phyloP scores from a whole-genome alignment of 495 filamentous ascomycete species.

The Schizothecium vesticola region DNA sequence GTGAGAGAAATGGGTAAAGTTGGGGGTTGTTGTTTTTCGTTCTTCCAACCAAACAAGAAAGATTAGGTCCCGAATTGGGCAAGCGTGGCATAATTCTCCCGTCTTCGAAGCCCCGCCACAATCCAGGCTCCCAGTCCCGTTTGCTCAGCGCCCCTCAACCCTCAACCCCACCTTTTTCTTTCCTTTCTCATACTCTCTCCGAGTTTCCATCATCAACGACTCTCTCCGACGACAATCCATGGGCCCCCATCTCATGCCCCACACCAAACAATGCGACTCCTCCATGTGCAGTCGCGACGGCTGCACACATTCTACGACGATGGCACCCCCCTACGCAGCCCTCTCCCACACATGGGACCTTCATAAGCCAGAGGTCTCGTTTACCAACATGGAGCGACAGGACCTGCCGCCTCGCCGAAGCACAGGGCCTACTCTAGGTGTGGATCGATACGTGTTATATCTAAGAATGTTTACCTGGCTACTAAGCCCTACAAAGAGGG shows the following conservation, averaged over 20 bases:
- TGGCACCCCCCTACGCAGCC: background rate
- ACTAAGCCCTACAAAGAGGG: too few species aligned
- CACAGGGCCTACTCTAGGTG: background rate
- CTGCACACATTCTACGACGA: background rate
- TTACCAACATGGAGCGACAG: background rate
- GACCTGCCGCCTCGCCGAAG: background rate
- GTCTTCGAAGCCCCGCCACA: background rate
- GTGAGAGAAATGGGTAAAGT: background rate
- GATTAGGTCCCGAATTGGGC: background rate
- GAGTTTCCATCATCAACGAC: background rate
- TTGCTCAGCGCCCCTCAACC: too few species aligned
- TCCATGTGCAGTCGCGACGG: background rate
- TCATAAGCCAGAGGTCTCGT: background rate
- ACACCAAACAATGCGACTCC: background rate
- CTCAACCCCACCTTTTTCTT: background rate
- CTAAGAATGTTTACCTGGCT: too few species aligned
- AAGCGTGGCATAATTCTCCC: background rate
- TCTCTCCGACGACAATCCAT: background rate
- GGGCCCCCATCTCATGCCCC: too few species aligned
- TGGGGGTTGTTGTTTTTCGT: background rate
- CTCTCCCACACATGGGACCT: constrained; percentile 4
- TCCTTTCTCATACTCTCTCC: background rate
- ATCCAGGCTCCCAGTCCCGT: too few species aligned
- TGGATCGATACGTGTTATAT: background rate
- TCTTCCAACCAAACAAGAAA: background rate